Base-by-base conservation (phyloP, 306 rosid genomes). In the Vigna radiata region DNA sequence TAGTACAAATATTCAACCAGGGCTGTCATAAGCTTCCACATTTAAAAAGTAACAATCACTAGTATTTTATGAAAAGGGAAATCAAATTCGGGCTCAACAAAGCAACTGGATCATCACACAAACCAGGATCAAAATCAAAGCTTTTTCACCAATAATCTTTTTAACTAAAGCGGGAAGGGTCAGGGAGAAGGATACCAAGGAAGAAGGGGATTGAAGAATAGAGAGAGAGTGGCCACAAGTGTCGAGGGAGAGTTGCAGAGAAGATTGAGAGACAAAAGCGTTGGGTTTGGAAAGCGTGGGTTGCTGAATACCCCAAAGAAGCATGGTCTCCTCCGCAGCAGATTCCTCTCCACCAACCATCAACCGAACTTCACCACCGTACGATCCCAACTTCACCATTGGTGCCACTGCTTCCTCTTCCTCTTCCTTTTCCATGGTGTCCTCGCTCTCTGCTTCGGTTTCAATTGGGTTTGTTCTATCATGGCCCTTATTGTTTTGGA, bases 191-290 rank as follows among this genome's bases (percentile, higher is more conserved):
- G 8, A 19, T 86, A 88, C 94, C 91, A 91, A 70, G 52, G 96
- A 92, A 60, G 96, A 92, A 89, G 97, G 97, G 75, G 97, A 89
- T 81, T 92, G 97, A 56, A 86, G 80, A 83, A 92, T 88, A 70
- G 92, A 83, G 89, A 92, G 94, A 78, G 96, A 79, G 50, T 86
- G 94, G 68, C 97, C 97, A 36, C 97, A 92, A 33, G 92, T 81
- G 63, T 90, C 94, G 27, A 92, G 86, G 29, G 77, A 39, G 54
- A 90, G 94, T 29, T 79, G 83, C 75, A 90, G 86, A 50, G 94
- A 89, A 80, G 96, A 78, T 11, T 92, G 97, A 70, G 94, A 77
- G 14, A 92, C 94, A 68, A 92, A 89, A 36, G 92, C 83, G 80
- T 92, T 92, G 69, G 90, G 96, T 88, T 82, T 86, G 74, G 94